These are phyloP conservation scores for Yarrowia sp. DNA, from an alignment of 805 yeast species.

Conservation along the genomic window DNA sequence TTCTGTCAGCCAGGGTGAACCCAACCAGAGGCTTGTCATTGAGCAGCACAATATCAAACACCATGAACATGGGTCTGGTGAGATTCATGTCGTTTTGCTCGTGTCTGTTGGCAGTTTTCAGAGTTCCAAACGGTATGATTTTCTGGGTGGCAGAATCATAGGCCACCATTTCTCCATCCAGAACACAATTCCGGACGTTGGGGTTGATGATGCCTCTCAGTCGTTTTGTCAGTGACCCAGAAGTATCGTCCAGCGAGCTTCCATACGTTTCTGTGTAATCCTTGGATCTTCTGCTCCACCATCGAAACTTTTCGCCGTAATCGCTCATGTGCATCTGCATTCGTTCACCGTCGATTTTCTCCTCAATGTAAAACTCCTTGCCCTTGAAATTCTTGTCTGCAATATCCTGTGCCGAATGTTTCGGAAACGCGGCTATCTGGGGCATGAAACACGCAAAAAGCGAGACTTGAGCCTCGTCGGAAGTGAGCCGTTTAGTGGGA, in stretches of 20 bases:
- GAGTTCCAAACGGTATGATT: conserved; percentile 79
- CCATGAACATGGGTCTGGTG: conserved; percentile 53
- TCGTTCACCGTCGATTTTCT: conserved; percentile 93
- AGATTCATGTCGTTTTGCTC: conserved; percentile 52
- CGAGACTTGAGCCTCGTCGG: conserved; percentile 53
- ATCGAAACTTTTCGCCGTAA: conserved; percentile 55
- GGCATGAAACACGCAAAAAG: conserved; percentile 72
- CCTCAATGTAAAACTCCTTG: conserved; percentile 74
- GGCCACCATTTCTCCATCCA: conserved; percentile 96
- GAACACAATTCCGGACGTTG: conserved; percentile 52
- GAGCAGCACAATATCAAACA: conserved; percentile 74
- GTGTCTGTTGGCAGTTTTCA: conserved; percentile 72
- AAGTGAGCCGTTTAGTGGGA: conserved; percentile 55
- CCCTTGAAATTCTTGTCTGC: conserved; percentile 55
- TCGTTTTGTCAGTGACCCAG: conserved; percentile 64
- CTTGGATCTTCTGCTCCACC: conserved; percentile 69
- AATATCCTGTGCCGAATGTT: conserved; percentile 58
- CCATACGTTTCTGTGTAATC: conserved; percentile 81
- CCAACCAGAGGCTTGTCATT: conserved; percentile 70
- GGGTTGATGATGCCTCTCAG: conserved; percentile 52
- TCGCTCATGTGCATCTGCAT: conserved; percentile 73
- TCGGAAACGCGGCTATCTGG: conserved; percentile 69
- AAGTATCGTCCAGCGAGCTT: conserved; percentile 49
- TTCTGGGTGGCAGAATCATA: conserved; percentile 64
- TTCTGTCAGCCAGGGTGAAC: conserved; percentile 63